phyloP scores from a whole-genome alignment of 2,329 filamentous ascomycete species.

The Pyricularia pennisetigena region DNA sequence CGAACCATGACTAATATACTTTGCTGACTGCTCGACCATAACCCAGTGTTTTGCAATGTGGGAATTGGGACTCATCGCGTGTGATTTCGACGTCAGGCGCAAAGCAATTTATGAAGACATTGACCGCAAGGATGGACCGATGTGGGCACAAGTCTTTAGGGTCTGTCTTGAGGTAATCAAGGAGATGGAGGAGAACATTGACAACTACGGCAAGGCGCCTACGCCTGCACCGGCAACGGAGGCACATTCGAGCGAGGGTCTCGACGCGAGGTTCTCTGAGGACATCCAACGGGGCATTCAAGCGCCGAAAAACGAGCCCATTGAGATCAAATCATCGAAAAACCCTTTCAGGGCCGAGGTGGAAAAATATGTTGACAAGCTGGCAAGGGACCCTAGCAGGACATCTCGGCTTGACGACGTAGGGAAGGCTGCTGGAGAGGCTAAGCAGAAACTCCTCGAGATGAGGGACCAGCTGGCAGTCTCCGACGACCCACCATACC shows the following conservation, averaged over 20 bases:
- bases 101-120: slow-evolving; percentile 81
- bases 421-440: slow-evolving; percentile 37
- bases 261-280: not conserved
- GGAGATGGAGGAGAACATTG: slow-evolving; percentile 57
- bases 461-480: slow-evolving; percentile 45
- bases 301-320: slow-evolving; percentile 33
- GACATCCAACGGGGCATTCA: not conserved
- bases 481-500: slow-evolving; percentile 25
- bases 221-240: slow-evolving; percentile 15
- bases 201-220: slow-evolving; percentile 43
- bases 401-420: slow-evolving; percentile 39
- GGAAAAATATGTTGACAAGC: slow-evolving; percentile 33
- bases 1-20: not conserved
- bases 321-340: slow-evolving; percentile 28
- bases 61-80: slow-evolving; percentile 76
- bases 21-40: slow-evolving; percentile 8
- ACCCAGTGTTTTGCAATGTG: slow-evolving; percentile 75
- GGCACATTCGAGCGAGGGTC: too few relatives aligned
- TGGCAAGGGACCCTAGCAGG: slow-evolving; percentile 35
- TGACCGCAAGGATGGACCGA: slow-evolving; percentile 67
- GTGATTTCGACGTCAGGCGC: slow-evolving; percentile 63
- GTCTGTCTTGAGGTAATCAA: slow-evolving; percentile 62
- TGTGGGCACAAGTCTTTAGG: slow-evolving; percentile 70
- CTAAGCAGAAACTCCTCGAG: slow-evolving; percentile 37
- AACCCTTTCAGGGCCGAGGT: slow-evolving; percentile 31